Evolutionary conservation across 257 asterid species (phyloP).

Genomic region (Voacanga thouarsii): DNA sequence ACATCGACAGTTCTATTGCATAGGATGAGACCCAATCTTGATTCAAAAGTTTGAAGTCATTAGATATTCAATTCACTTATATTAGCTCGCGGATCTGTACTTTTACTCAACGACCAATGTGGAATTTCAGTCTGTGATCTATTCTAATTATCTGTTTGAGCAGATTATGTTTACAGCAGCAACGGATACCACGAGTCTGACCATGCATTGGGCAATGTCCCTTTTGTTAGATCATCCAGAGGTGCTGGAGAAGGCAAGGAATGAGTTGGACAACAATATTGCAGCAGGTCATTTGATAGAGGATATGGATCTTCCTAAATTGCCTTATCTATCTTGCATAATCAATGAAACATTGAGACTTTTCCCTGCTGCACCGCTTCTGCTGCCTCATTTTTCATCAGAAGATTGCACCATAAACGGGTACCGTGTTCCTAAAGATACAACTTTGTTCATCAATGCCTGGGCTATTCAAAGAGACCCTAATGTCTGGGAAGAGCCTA

Average conservation of each 20-base stretch:
- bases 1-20: too few relatives aligned
- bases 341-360: conserved; percentile 38
- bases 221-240: conserved; percentile 33
- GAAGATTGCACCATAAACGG: conserved; percentile 25
- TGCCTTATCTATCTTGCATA: conserved; percentile 32
- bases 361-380: conserved; percentile 34
- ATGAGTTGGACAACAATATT: conserved; percentile 22
- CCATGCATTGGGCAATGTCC: conserved; percentile 39
- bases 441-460: conserved; percentile 35
- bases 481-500: conserved; percentile 23
- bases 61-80: too few relatives aligned
- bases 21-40: too few relatives aligned
- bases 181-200: conserved; percentile 25
- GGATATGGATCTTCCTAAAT: conserved; percentile 31
- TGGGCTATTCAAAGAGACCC: conserved; percentile 39
- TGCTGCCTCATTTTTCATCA: conserved; percentile 33
- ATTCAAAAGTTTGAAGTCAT: too few relatives aligned
- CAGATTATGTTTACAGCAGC: conserved; percentile 26
- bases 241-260: conserved; percentile 14
- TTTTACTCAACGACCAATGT: too few relatives aligned
- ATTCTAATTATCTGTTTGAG: too few relatives aligned
- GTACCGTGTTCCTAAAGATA: conserved; percentile 15
- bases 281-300: not conserved
- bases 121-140: too few relatives aligned
- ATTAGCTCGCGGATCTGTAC: too few relatives aligned